These are phyloP conservation scores for Alternaria sp. DNA, from an alignment of 2,329 filamentous ascomycete species.

Conservation along the genomic window DNA sequence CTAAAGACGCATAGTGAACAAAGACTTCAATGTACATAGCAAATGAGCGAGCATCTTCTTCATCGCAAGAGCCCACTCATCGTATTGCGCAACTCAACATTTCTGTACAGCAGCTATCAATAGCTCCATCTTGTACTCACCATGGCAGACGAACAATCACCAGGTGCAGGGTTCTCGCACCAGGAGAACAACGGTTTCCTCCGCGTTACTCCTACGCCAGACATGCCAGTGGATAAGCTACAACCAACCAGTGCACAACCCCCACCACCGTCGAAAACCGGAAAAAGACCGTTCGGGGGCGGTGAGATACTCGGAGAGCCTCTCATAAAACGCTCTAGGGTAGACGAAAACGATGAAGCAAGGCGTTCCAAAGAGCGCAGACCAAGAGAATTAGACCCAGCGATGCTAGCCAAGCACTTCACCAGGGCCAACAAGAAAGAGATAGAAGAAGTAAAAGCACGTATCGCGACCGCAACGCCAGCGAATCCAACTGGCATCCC, in stretches of 20 bases:
- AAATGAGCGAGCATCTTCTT: background rate
- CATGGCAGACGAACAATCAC: background rate
- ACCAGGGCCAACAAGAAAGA: background rate
- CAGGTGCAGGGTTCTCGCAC: background rate
- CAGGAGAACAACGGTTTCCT: background rate
- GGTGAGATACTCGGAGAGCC: background rate
- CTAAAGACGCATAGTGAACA: background rate
- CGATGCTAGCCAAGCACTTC: background rate
- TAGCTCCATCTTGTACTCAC: fast-evolving
- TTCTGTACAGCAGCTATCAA: background rate
- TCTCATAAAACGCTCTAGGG: background rate
- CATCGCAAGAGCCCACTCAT: background rate
- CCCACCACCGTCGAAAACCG: background rate
- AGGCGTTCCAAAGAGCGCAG: background rate
- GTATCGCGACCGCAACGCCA: background rate
- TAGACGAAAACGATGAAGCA: background rate
- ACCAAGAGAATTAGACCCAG: background rate
- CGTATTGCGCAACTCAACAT: fast-evolving
- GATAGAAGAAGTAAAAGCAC: background rate
- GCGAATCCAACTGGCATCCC: background rate
- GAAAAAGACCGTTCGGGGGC: background rate
- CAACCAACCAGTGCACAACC: background rate
- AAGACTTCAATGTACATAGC: background rate
- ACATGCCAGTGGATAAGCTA: fast-evolving
- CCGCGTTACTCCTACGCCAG: background rate